Percentiles rank a stretch among this genome's conserved stretches.
These are phyloP conservation scores for Trypanosoma congolense DNA, from an alignment of 208 protist species.

Conservation along the genomic window DNA sequence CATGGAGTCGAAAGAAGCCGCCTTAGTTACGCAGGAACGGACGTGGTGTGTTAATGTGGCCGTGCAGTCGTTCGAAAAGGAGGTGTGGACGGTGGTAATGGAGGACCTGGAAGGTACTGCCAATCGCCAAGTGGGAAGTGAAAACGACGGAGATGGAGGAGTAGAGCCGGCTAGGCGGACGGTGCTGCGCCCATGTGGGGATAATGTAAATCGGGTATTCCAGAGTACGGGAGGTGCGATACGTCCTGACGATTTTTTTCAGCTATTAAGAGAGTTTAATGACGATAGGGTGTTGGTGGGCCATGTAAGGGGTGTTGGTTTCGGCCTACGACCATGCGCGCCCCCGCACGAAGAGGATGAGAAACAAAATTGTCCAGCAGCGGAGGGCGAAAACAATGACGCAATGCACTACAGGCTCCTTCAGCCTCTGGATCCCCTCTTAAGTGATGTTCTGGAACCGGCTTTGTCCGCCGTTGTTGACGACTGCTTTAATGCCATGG, in stretches of 20 bases:
- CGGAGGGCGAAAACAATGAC: not conserved
- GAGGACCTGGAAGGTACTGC: not conserved
- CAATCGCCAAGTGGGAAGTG: not conserved
- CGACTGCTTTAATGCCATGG: constrained; percentile 69
- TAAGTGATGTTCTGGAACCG: constrained; percentile 50
- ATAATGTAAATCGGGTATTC: not conserved
- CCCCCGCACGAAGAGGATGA: too few species aligned
- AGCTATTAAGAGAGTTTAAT: constrained; percentile 20
- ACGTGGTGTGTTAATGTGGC: constrained; percentile 78
- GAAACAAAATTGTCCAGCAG: constrained; percentile 5
- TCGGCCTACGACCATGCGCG: constrained; percentile 25
- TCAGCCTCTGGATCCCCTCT: constrained; percentile 41
- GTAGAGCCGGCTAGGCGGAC: not conserved
- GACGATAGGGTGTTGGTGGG: constrained; percentile 44
- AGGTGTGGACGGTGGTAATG: constrained; percentile 48
- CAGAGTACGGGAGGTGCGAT: not conserved
- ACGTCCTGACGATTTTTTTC: not conserved
- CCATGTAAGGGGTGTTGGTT: constrained; percentile 66
- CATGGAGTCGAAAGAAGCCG: constrained; percentile 5
- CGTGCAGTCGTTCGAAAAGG: constrained; percentile 66
- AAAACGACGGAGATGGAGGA: not conserved
- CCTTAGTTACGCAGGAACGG: not conserved
- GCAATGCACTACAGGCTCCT: constrained; percentile 37
- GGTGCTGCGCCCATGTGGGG: constrained; percentile 5
- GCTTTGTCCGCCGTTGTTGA: constrained; percentile 66